Base-by-base conservation (phyloP, 2,329 filamentous ascomycete species). In the Alternaria dauci region DNA sequence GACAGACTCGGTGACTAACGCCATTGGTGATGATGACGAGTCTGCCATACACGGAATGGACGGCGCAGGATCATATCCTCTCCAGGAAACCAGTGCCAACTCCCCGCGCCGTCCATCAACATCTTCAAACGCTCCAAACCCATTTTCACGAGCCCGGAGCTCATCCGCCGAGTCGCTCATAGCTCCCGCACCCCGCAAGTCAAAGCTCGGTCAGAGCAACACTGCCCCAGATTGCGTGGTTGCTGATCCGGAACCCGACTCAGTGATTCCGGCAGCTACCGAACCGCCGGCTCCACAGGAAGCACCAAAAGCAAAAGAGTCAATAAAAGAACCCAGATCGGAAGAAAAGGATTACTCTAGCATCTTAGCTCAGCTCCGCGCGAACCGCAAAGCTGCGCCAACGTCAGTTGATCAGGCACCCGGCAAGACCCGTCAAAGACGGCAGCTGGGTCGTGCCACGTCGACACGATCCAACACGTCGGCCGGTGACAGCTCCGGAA, bases 371-470 rank as follows among this genome's bases (percentile, higher is more conserved):
- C 70, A 72, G 34, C 50, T 78, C 18, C 70, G 76, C 30, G 72
- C 74, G 11, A 72, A 65, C 20, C 73, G 75, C 28, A 76, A 75
- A 55, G 58, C 68, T 12, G 62, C 63, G 18, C 66, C 66, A 8
- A 65, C 65, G 1, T 36, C 62, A 12, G 65, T 63, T 18, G 69
- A 70, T 1, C 67, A 68, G 50, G 68, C 69, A 16, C 65, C 70
- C 2, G 61, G 61, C 4, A 71, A 68, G 48, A 64, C 66, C 5
- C 68, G 70, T 23, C 65, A 63, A 34, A 65, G 70, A 8, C 65
- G 71, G 3, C 72, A 74, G 26, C 58, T 78, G 6, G 76, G 76
- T 5, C 74, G 76, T 16, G 75, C 73, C n/a, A 68, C 70, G 23
- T 76, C 73, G 2, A 65, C 70, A 2, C 67, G 73, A 26, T 76